phyloP scores from a whole-genome alignment of 2,329 filamentous ascomycete species.

The Colletotrichum gloeosporioides region DNA sequence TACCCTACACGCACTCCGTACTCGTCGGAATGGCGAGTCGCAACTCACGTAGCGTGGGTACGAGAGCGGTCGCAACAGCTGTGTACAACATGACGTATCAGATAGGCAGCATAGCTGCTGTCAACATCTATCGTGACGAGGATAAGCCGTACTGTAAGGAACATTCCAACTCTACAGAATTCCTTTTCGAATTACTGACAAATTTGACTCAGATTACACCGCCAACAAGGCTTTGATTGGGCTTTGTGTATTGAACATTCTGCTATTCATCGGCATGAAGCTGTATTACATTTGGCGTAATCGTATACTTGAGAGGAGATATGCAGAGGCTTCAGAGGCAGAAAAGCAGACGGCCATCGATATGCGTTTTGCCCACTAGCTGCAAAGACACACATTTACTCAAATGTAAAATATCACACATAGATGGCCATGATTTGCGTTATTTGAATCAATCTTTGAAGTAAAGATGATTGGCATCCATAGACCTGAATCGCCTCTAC shows the following conservation, averaged over 20 bases:
- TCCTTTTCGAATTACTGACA: neutral
- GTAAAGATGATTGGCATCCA: too few relatives aligned
- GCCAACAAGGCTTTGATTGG: neutral
- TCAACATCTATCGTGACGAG: conserved; percentile 55
- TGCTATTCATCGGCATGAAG: conserved; percentile 43
- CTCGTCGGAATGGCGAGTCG: conserved; percentile 50
- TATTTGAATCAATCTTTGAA: too few relatives aligned
- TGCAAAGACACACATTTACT: too few relatives aligned
- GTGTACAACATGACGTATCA: conserved; percentile 58
- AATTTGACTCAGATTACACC: neutral
- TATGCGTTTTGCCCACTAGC: neutral
- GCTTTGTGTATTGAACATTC: conserved; percentile 20
- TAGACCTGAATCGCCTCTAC: neutral
- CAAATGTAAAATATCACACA: neutral
- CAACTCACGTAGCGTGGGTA: conserved; percentile 47
- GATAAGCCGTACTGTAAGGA: conserved; percentile 46
- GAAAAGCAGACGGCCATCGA: neutral
- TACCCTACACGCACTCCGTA: conserved; percentile 58
- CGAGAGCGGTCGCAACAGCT: conserved; percentile 50
- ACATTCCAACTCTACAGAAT: accelerated
- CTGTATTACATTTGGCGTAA: conserved; percentile 37
- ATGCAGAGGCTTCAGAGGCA: neutral
- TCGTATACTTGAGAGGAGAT: neutral
- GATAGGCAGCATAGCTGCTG: conserved; percentile 46
- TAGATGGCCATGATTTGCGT: neutral